Evolutionary conservation across 768 basidiomycete genomes (phyloP), one percentile per base, ranked within the genome.

Genomic region (Tylopilus plumbeoviolaceoides): DNA sequence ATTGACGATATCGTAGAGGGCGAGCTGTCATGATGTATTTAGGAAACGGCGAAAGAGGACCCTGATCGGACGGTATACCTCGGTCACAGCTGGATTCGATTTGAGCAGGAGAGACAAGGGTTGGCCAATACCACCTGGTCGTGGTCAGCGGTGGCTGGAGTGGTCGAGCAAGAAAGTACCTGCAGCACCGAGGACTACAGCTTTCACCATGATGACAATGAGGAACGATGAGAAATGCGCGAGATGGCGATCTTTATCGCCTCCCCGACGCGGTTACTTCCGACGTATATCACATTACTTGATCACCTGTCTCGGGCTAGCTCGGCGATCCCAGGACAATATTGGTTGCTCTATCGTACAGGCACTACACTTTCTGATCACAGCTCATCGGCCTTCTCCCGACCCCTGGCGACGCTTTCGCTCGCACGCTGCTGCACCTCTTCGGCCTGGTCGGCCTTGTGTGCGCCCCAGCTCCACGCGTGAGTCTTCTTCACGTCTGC

Each of bases 111-210:
- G 86, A 20, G 95, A 83, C 70, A 98, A 78, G 56, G 95, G 94
- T 77, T 97, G 95, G 67, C 95, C 95, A 65, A 98, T 98, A 72
- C 95, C 95, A 71, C 92, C 93, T 92, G 58, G 36, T 48, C 36
- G 45, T 0, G 18, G 23, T 58, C 23, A 62, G 51, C 17, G 33
- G 44, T 49, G 9, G 27, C 30, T 20, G 30, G 44, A 23, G 15
- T 21, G 48, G 45, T 6, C 8, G 46, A 41, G 20, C 5, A 43
- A 35, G 14, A 58, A 4, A 73, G 49, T 62, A 91, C 91, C 93
- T 71, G 91, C 87, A 75, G 95, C 95, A 71, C 95, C 95, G 69
- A 98, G 94, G 60, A 98, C 93, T 68, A 91, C 92, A 77, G 83
- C 91, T 73, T 95, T 93, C 23, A 69, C 70, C 68, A 64, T 68